Evolutionary conservation across 2,329 filamentous ascomycete species (phyloP), one percentile per base, ranked within the genome.

Genomic region (Lachnellula hyalina): DNA sequence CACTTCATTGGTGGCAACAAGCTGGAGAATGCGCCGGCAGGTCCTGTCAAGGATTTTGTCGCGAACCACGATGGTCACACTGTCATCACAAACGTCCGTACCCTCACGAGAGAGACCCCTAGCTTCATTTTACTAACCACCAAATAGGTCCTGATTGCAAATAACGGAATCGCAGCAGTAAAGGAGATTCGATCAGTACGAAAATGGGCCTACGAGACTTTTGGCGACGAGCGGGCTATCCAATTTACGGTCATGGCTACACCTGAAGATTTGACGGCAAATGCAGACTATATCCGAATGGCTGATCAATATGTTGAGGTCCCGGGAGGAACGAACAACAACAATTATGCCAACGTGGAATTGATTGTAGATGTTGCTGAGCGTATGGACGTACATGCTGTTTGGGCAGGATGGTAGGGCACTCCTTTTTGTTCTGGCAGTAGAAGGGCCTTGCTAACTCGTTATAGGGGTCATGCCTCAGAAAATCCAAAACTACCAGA

Each of bases 241-340:
- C 92, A 97, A 72, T 99, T 99, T 78, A 99, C 94, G 61, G 94
- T 99, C 72, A 99, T 99, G 94, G 94, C 94, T 66, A 99, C 94
- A 40, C 94, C 94, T 49, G 94, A 99, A 77, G 94, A 99, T 86
- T 75, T 99, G 71, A 85, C 87, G 72, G 94, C 94, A 72, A 99
- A 99, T 73, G 94, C 94, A 65, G 94, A 99, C 76, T 99, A 99
- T 77, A 99, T 99, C 72, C 85, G 94, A 72, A 97, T 99, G 94
- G 94, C 94, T 35, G 94, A 99, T 76, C 90, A 96, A 81, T 99
- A 99, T 73, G 94, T 99, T 66, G 94, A 99, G 77, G 93, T 99
- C 59, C 94, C 94, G 35, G 94, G 94, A 70, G 94, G 94, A 70
- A 99, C 94, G 60, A 99, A 99, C 79, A 99, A 99, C 82, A 96